Evolutionary conservation across 2,329 filamentous ascomycete genomes (phyloP), one percentile per base, ranked within the genome.

Genomic region (Fusarium avenaceum): DNA sequence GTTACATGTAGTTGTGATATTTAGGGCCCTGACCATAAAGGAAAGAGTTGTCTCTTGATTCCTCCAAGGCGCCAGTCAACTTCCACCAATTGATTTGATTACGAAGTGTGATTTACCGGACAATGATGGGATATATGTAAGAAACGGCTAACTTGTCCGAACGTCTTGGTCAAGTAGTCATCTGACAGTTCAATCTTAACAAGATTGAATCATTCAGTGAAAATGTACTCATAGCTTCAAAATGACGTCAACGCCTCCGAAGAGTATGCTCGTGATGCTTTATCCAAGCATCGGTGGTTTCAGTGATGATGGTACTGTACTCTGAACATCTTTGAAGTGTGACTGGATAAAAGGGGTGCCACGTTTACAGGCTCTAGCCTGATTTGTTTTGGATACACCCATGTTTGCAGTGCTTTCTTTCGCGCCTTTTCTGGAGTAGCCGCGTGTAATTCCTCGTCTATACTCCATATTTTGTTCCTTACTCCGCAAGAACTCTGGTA

Each of bases 221-320:
- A 44, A 13, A 46, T 14, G 15, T 20, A 14, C 39, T 32, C 42
- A 44, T 58, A 44, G 28, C 22, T 44, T 20, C 24, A 15, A 15
- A 43, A 73, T 72, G 70, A 72, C 68, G 70, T 73, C 63, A 73
- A 72, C 52, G 70, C 57, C 70, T 72, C 65, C 48, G 28, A 48
- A 64, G 32, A 56, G 33, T 57, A 46, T 51, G 24, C 49, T 70
- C 46, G 66, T 30, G 69, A 67, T 65, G 40, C 24, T 44, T 43
- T 38, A 45, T 51, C 48, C 45, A 56, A 42, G 39, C 47, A 62
- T 70, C 66, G 56, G 38, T 70, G 55, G 47, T 56, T 39, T 53
- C 43, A 38, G 58, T 64, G 48, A 66, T 60, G 55, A 35, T 17
- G 14, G 33, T 35, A n/a, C 33, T 35, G 33, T 38, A 10, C 35